These are phyloP conservation scores for Macadamia integrifolia DNA, from an alignment of 164 flowering plant species.

Conservation along the genomic window DNA sequence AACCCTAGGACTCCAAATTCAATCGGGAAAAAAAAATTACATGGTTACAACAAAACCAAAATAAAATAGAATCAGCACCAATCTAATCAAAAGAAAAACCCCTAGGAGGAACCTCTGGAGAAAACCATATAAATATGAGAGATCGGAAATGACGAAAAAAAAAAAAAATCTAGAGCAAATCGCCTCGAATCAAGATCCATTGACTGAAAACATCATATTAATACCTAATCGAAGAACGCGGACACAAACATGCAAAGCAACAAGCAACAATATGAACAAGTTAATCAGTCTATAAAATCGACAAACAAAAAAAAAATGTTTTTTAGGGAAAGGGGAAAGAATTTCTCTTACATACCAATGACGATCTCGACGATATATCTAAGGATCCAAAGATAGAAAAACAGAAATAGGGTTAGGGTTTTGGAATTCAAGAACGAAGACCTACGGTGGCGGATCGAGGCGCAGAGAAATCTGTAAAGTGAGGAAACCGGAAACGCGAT, in stretches of 20 bases:
- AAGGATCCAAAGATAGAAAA: not conserved
- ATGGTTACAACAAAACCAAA: not conserved
- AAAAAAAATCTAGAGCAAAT: not conserved
- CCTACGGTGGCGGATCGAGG: conserved; percentile 9
- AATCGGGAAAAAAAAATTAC: not conserved
- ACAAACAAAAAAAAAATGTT: not conserved
- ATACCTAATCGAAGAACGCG: not conserved
- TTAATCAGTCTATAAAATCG: not conserved
- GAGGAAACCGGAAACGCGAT: conserved; percentile 5
- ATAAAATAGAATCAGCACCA: not conserved
- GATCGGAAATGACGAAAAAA: not conserved
- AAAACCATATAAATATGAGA: no score
- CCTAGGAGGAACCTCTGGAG: no score
- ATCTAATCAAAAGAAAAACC: not conserved
- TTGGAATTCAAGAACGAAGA: not conserved
- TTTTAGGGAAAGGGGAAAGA: no score
- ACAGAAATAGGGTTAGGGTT: not conserved
- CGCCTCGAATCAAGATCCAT: conserved; percentile 3
- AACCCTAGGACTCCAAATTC: not conserved
- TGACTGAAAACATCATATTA: not conserved
- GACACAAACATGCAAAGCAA: not conserved
- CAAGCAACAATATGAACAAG: not conserved
- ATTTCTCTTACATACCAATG: no score
- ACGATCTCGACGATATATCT: not conserved
- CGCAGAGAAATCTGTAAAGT: conserved; percentile 4